phyloP scores from a whole-genome alignment of 2,329 filamentous ascomycete species.

The Didymellaceae sp. region DNA sequence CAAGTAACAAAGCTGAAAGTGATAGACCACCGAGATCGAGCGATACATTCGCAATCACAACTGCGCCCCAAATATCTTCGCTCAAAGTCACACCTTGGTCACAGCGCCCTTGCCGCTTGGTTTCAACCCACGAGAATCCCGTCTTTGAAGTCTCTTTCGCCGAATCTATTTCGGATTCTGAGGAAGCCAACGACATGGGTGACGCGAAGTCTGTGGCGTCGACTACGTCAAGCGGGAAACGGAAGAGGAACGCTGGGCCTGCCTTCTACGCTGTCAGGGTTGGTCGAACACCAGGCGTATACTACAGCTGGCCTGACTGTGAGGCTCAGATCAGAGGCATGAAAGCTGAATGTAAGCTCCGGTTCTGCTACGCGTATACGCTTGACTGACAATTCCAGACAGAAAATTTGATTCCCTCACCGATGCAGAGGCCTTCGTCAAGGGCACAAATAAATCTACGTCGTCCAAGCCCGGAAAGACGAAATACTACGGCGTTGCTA shows the following conservation, averaged over 20 bases:
- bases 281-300: constrained; percentile 67
- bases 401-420: constrained; percentile 77
- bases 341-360: constrained; percentile 49
- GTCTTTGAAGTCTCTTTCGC: constrained; percentile 3
- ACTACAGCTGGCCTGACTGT: constrained; percentile 68
- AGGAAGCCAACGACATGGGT: constrained; percentile 18
- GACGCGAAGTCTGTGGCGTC: constrained; percentile 31
- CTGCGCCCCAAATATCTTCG: background rate
- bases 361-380: too few species aligned
- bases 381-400: constrained; percentile 57
- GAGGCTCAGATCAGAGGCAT: constrained; percentile 67
- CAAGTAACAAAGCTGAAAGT: constrained; percentile 6
- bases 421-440: constrained; percentile 82
- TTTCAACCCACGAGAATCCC: background rate
- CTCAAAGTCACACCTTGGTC: background rate
- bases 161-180: background rate
- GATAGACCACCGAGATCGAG: background rate
- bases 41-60: background rate
- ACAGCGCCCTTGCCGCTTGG: background rate
- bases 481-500: constrained; percentile 67
- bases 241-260: constrained; percentile 57
- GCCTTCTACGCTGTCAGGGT: constrained; percentile 71
- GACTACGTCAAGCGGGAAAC: constrained; percentile 54
- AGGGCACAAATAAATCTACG: constrained; percentile 57
- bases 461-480: constrained; percentile 51